These are phyloP conservation scores for Phytophthora citrophthora DNA, from an alignment of 352 stramenopile species.

Conservation along the genomic window DNA sequence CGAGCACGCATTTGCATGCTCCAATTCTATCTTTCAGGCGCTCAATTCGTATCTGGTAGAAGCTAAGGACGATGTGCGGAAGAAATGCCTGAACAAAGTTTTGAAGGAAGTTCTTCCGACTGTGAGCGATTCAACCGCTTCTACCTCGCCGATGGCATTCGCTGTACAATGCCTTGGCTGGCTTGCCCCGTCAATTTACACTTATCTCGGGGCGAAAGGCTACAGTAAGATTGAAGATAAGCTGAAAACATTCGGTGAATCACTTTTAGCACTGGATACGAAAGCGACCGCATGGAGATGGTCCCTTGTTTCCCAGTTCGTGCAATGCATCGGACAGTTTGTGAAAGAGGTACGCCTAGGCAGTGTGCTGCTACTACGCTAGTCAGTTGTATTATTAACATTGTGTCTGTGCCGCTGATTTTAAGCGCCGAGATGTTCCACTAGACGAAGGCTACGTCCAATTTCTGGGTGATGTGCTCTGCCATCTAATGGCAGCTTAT, in stretches of 20 bases:
- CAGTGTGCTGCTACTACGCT: not conserved
- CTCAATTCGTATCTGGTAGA: constrained; percentile 47
- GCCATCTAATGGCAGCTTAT: constrained; percentile 70
- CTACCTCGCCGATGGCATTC: constrained; percentile 50
- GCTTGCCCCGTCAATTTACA: constrained; percentile 48
- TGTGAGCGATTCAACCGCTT: constrained; percentile 53
- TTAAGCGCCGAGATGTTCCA: constrained; percentile 28
- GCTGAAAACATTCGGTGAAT: constrained; percentile 75
- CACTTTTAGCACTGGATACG: constrained; percentile 61
- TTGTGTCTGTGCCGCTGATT: constrained; percentile 1
- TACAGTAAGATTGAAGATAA: constrained; percentile 74
- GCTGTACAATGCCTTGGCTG: constrained; percentile 61
- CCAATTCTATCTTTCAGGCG: constrained; percentile 49
- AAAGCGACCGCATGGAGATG: constrained; percentile 60
- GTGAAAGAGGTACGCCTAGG: constrained; percentile 50
- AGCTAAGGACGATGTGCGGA: constrained; percentile 55
- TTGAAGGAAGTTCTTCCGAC: constrained; percentile 73
- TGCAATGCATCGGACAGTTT: constrained; percentile 67
- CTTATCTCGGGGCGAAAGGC: constrained; percentile 57
- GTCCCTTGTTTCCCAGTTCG: constrained; percentile 60
- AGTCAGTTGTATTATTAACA: constrained; percentile 13
- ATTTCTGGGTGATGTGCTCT: constrained; percentile 63
- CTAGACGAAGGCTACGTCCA: constrained; percentile 58
- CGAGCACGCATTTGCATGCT: constrained; percentile 60
- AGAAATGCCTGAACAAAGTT: constrained; percentile 76